Evolutionary conservation across 495 filamentous ascomycete species (phyloP).

Genomic region (Neurospora terricola): DNA sequence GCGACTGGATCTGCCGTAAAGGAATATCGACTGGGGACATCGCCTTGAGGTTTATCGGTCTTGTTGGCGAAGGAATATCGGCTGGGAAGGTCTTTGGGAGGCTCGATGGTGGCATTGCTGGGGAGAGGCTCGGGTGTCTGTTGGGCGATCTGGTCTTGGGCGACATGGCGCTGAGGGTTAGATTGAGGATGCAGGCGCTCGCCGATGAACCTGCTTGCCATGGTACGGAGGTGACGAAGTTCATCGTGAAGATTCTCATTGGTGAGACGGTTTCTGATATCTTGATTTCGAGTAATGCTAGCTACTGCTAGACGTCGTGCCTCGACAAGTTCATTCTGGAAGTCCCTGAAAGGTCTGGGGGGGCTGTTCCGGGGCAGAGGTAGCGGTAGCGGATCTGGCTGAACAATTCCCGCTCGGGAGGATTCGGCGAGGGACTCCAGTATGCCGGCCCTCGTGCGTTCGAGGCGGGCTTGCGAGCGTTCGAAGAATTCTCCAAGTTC

Average conservation of each 20-base stretch:
- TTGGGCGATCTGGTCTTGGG: not conserved
- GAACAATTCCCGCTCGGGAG: not conserved
- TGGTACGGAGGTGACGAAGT: not conserved
- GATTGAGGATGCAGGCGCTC: not conserved
- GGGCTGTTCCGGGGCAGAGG: not conserved
- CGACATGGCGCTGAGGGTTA: not conserved
- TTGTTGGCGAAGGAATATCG: not conserved
- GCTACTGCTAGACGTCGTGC: not conserved
- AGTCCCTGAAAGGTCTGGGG: not conserved
- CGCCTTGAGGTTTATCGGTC: not conserved
- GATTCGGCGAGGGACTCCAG: not conserved
- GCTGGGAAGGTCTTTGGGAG: not conserved
- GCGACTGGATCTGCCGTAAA: constrained; percentile 37
- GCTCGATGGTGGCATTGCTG: not conserved
- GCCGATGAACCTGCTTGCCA: not conserved
- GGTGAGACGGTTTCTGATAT: not conserved
- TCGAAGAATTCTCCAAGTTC: not conserved
- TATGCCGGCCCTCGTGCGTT: not conserved
- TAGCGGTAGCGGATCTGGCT: not conserved
- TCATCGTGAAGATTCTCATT: not conserved
- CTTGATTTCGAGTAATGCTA: not conserved
- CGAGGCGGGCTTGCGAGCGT: not conserved
- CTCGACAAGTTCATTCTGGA: not conserved
- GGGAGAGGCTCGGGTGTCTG: not conserved
- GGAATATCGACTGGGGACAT: constrained; percentile 23